Evolutionary conservation across 306 rosid genomes (phyloP), one percentile per base, ranked within the genome.

Genomic region (Glycyrrhiza uralensis): DNA sequence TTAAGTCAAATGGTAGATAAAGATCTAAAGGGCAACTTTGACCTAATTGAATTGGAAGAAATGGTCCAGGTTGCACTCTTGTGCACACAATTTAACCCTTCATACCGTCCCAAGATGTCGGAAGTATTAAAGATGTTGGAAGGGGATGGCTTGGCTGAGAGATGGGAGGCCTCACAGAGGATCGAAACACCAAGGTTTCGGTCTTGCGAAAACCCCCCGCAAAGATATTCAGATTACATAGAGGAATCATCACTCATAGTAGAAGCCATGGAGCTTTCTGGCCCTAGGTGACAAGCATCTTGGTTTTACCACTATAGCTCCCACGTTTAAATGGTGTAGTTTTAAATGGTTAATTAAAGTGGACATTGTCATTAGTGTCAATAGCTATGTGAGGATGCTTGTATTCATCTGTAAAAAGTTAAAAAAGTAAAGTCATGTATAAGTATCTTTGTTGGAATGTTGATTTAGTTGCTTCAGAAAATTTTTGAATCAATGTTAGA

Each of bases 231-330:
- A 35, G 97, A 92, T 81, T 95, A 78, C 55, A 88, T 95, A 58
- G 97, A 91, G 51, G 99, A 95, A 80, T 91, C 97, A 45, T 88
- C 99, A 33, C 90, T 95, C 38, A 89, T 95, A 52, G 62, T 89
- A 23, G 99, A 95, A 81, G 97, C 97, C 22, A 89, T 95, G 97
- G 99, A 95, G 86, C 99, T 95, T 61, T 95, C 99, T 38, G 99
- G 99, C 19, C 99, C 99, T 47, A 89, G 99, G 85, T 95, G 93
- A 95, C 77, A 44, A 49, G 30, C 69, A 66, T 79, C 76, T 69
- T 83, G 54, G 30, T 47, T 75, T 68, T 76, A 13, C 41, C 71
- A 15, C 30, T 41, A 35, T 61, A 62, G 64, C 54, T 69, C 72
- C 63, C 36, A n/a, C 20, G 55, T 42, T 69, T 28, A 58, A 58